A percentile compares a stretch with the other conserved stretches of the same genome.
Conservation (phyloP, 345 rosid species). For the Euphorbia peplus region DNA sequence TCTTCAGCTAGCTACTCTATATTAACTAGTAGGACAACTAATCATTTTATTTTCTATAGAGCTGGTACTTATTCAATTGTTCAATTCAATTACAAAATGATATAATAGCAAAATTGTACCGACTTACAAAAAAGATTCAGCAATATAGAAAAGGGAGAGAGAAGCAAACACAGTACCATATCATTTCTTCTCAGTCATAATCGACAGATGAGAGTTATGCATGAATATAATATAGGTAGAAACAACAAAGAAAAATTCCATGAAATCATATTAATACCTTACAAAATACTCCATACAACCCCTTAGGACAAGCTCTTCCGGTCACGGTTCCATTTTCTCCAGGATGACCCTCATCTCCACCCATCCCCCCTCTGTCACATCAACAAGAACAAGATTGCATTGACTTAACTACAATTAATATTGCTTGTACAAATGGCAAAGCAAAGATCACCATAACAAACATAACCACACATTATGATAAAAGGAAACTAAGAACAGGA, state of each 20-base stretch:
- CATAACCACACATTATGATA: background rate
- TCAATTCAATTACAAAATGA: background rate
- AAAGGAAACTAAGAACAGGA: background rate
- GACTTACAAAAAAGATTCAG: conserved; percentile 8
- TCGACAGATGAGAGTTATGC: background rate
- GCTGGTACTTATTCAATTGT: background rate
- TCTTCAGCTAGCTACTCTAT: background rate
- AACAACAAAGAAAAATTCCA: background rate
- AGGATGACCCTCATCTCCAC: conserved; percentile 42
- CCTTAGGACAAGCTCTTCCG: conserved; percentile 94
- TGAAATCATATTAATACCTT: conserved; percentile 40
- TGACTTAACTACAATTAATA: background rate
- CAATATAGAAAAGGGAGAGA: background rate
- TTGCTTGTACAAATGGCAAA: background rate
- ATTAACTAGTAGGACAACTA: background rate
- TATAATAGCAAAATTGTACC: background rate
- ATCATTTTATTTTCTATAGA: background rate
- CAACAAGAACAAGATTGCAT: conserved; percentile 4
- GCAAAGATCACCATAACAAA: conserved; percentile 1
- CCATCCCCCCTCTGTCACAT: conserved; percentile 67
- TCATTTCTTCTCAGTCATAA: background rate
- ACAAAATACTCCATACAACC: conserved; percentile 88
- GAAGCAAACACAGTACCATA: conserved; percentile 1
- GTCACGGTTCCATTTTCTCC: conserved; percentile 86
- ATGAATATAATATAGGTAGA: background rate